A percentile compares a stretch with the other conserved stretches of the same genome.
These are phyloP conservation scores for Lactifluus pinguis DNA, from an alignment of 768 basidiomycete species.

Conservation along the genomic window DNA sequence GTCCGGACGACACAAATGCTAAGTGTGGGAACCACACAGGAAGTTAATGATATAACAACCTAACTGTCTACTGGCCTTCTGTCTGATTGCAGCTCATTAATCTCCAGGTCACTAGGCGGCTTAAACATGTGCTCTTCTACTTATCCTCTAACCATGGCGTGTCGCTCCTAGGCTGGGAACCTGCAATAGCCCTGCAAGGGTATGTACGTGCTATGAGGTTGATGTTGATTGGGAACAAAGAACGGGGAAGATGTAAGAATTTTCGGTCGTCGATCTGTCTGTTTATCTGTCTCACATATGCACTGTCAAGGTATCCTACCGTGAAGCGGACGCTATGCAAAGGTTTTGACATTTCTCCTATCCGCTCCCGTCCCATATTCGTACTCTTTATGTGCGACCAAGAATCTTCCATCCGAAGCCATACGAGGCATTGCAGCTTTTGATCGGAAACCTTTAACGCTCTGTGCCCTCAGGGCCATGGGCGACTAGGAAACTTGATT, in stretches of 20 bases:
- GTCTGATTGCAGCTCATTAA: no score
- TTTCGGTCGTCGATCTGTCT: not conserved
- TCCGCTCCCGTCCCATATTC: constrained; percentile 46
- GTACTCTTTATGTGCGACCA: not conserved
- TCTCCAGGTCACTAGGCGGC: no score
- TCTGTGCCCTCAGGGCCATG: not conserved
- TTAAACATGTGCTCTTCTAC: no score
- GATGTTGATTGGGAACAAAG: constrained; percentile 52
- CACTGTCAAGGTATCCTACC: constrained; percentile 53
- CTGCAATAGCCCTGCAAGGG: constrained; percentile 28
- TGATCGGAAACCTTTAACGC: not conserved
- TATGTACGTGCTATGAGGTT: constrained; percentile 59
- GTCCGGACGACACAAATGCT: no score
- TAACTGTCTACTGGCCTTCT: no score
- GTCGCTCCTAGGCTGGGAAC: no score
- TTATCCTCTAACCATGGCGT: no score
- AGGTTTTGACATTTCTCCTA: constrained; percentile 45
- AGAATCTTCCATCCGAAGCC: not conserved
- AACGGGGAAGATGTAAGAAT: constrained; percentile 61
- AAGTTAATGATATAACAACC: no score
- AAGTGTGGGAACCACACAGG: no score
- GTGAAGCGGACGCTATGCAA: constrained; percentile 79
- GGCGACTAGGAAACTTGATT: not conserved
- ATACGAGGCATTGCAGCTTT: not conserved
- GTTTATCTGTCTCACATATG: not conserved